Evolutionary conservation across 345 rosid genomes (phyloP).

Genomic region (Euphorbia pulcherrima): DNA sequence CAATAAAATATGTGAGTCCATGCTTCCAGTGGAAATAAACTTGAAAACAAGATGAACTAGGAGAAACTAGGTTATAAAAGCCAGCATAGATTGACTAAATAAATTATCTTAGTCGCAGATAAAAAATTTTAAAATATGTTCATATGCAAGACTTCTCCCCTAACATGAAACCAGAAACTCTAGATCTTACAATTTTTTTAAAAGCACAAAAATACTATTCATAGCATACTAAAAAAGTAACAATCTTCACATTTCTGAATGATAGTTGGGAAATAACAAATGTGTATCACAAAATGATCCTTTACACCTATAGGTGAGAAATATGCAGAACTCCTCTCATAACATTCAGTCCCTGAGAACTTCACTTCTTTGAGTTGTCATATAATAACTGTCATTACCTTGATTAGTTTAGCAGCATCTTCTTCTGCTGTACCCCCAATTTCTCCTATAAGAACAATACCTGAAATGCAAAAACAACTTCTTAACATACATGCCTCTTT

Average conservation of each 20-base stretch:
- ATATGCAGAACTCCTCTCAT: background rate
- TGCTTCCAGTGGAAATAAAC: background rate
- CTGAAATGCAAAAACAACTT: constrained; percentile 32
- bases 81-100: background rate
- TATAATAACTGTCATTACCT: constrained; percentile 38
- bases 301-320: background rate
- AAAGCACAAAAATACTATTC: background rate
- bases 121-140: no score
- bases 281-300: background rate
- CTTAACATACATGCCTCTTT: background rate
- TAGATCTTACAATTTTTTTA: no score
- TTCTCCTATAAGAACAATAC: constrained; percentile 88
- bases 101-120: background rate
- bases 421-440: constrained; percentile 98
- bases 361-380: background rate
- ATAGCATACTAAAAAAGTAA: background rate
- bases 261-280: background rate
- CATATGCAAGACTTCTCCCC: no score
- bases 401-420: constrained; percentile 85
- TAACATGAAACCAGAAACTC: no score
- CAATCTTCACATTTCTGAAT: background rate
- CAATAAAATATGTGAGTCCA: background rate
- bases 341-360: background rate
- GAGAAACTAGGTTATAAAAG: background rate
- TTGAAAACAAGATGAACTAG: background rate